phyloP scores from a whole-genome alignment of 306 rosid genomes.

The Malus domestica region DNA sequence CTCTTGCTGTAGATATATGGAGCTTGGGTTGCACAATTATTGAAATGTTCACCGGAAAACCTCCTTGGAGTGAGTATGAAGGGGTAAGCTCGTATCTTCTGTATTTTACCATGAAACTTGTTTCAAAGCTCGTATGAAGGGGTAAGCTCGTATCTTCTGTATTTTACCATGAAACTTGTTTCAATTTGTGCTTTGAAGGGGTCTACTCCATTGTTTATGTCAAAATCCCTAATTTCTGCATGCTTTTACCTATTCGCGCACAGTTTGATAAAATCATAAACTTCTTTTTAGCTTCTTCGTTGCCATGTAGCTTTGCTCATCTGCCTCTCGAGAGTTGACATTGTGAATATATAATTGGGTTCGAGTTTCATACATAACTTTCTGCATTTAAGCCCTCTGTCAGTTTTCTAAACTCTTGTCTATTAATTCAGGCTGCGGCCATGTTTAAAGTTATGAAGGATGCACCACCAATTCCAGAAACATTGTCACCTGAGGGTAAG shows the following conservation, averaged over 20 bases:
- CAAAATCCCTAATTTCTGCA: not conserved
- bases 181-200: not conserved
- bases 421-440: conserved; percentile 80
- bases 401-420: conserved; percentile 10
- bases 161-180: not conserved
- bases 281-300: not conserved
- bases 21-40: conserved; percentile 95
- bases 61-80: conserved; percentile 97
- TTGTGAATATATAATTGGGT: not conserved
- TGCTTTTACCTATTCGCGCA: not conserved
- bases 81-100: conserved; percentile 48
- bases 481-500: conserved; percentile 71
- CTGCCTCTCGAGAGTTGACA: not conserved
- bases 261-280: not conserved
- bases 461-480: conserved; percentile 75
- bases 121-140: conserved; percentile 49
- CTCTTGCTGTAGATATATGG: conserved; percentile 92
- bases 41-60: conserved; percentile 91
- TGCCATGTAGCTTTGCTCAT: not conserved
- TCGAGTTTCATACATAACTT: no score
- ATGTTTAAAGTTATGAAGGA: conserved; percentile 93
- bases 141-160: conserved; percentile 33
- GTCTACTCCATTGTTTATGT: not conserved
- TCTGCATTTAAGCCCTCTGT: not conserved
- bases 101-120: not conserved